Percentiles rank a stretch among this genome's conserved stretches.
These are phyloP conservation scores for Salix udensis DNA, from an alignment of 345 rosid genomes.

Conservation along the genomic window DNA sequence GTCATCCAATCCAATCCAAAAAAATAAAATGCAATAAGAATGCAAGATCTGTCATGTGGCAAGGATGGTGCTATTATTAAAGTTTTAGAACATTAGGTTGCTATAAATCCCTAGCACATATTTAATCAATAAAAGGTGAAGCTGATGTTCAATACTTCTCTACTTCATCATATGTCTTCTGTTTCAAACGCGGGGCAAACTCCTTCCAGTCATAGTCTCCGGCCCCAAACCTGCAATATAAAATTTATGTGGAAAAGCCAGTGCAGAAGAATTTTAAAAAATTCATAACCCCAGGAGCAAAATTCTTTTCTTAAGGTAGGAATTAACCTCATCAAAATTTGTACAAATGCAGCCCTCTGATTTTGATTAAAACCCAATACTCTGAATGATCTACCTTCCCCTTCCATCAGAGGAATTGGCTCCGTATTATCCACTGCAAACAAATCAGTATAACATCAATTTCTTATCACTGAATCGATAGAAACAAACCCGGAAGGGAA, in stretches of 20 bases:
- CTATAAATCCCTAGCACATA: not conserved
- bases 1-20: not conserved
- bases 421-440: constrained; percentile 61
- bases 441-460: constrained; percentile 10
- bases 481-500: constrained; percentile 5
- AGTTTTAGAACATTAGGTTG: not conserved
- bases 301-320: not conserved
- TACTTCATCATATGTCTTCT: constrained; percentile 87
- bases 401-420: constrained; percentile 95
- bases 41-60: not conserved
- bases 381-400: constrained; percentile 92
- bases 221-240: constrained; percentile 68
- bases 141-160: constrained; percentile 44
- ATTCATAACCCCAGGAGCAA: not conserved
- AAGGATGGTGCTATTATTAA: not conserved
- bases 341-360: constrained; percentile 93
- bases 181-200: constrained; percentile 79
- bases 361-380: constrained; percentile 90
- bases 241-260: not conserved
- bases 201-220: constrained; percentile 93
- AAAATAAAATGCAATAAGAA: not conserved
- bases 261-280: not conserved
- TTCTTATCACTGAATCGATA: not conserved
- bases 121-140: constrained; percentile 1
- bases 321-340: constrained; percentile 80